Percentiles rank a stretch among this genome's conserved stretches.
Evolutionary conservation across 2,329 filamentous ascomycete genomes (phyloP).

Genomic region (Sclerotinia sclerotiorum): DNA sequence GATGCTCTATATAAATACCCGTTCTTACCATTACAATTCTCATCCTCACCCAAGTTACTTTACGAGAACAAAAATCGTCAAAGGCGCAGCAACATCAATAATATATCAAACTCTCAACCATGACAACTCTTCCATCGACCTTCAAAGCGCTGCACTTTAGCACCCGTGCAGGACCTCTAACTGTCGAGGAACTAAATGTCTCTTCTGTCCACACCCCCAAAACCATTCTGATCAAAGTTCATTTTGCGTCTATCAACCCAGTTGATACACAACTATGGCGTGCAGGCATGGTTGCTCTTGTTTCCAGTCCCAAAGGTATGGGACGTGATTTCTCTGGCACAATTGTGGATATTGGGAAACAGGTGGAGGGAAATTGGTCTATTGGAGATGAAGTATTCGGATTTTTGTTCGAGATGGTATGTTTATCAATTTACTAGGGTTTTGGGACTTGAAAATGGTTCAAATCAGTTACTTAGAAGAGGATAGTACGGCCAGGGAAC

Average conservation of each 20-base stretch:
- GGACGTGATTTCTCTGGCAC: constrained; percentile 39
- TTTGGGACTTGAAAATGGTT: background rate
- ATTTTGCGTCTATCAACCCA: constrained; percentile 39
- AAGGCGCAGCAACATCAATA: background rate
- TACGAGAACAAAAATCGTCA: background rate
- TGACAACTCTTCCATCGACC: constrained; percentile 15
- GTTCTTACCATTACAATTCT: background rate
- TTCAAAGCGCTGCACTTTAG: constrained; percentile 30
- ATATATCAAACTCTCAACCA: background rate
- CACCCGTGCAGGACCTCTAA: constrained; percentile 27
- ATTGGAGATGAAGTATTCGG: constrained; percentile 43
- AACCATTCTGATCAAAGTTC: constrained; percentile 36
- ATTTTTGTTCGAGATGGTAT: constrained; percentile 36
- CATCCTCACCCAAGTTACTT: background rate
- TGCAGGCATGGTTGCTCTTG: constrained; percentile 32
- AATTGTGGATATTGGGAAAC: constrained; percentile 41
- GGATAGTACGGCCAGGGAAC: constrained; percentile 38
- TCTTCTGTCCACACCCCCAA: constrained; percentile 30
- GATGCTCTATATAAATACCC: constrained; percentile 1
- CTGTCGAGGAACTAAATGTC: constrained; percentile 32
- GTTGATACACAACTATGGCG: constrained; percentile 39
- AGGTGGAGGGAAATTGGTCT: constrained; percentile 38
- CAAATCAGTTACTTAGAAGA: background rate
- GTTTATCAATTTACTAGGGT: constrained; percentile 11
- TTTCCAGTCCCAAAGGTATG: constrained; percentile 38